Percentiles rank a stretch among this genome's conserved stretches.
These are phyloP conservation scores for Carex parvula DNA, from an alignment of 176 grass and related monocot species.

Conservation along the genomic window DNA sequence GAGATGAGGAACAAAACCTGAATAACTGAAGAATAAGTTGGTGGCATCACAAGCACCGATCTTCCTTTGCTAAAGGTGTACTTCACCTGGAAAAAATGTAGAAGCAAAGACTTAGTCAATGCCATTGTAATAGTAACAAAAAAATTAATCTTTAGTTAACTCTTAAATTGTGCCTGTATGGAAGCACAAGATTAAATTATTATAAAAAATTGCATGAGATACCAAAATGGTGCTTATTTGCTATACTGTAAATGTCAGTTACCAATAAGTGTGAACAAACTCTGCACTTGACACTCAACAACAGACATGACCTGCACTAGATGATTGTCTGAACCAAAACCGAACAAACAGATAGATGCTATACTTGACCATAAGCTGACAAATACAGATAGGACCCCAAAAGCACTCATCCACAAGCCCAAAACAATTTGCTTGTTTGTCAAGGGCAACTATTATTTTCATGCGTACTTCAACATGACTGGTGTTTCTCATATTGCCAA, in stretches of 20 bases:
- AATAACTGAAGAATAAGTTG: slow-evolving; percentile 75
- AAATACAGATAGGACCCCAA: neutral
- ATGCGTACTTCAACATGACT: neutral
- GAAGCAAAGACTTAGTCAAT: neutral
- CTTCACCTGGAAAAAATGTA: slow-evolving; percentile 37
- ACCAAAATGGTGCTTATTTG: neutral
- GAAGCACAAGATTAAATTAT: neutral
- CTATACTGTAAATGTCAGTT: neutral
- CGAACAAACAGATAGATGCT: neutral
- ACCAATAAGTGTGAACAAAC: neutral
- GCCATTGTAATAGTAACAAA: neutral
- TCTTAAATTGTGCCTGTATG: neutral
- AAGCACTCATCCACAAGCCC: neutral
- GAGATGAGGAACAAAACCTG: slow-evolving; percentile 46
- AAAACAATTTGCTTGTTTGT: neutral
- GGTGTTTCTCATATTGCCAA: neutral
- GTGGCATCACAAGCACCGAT: slow-evolving; percentile 58
- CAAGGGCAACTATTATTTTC: neutral
- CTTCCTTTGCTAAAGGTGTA: slow-evolving; percentile 85
- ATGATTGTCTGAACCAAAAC: neutral
- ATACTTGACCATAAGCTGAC: neutral
- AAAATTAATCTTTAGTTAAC: neutral
- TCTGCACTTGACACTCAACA: too few species aligned
- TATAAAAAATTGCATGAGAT: neutral
- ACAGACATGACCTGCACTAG: neutral